Conservation (phyloP, 345 rosid species). For the Mangifera indica region DNA sequence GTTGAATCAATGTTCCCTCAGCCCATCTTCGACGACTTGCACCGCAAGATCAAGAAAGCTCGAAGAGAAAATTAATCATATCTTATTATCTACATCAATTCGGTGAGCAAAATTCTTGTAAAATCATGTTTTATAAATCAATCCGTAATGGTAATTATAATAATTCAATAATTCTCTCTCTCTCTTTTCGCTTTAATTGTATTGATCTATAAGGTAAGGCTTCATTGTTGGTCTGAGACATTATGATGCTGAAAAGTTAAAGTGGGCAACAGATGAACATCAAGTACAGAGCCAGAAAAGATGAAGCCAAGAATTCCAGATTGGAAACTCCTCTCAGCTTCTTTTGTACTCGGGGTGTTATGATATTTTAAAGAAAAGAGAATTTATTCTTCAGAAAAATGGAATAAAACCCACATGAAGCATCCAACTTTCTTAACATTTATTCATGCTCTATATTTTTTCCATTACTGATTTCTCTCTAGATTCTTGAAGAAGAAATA, state of each 20-base stretch:
- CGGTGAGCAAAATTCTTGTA: conserved; percentile 12
- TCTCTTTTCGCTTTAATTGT: neutral
- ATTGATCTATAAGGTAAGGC: neutral
- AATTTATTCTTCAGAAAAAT: conserved; percentile 15
- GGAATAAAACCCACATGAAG: conserved; percentile 6
- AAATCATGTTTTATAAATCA: conserved; percentile 1
- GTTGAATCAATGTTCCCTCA: conserved; percentile 43
- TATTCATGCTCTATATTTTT: neutral
- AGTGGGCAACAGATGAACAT: conserved; percentile 13
- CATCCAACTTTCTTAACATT: neutral
- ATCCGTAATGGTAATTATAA: neutral
- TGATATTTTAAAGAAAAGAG: conserved; percentile 18
- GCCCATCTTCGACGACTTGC: conserved; percentile 24
- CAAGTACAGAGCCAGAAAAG: conserved; percentile 20
- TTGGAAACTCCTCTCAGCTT: conserved; percentile 10
- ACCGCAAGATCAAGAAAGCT: conserved; percentile 57
- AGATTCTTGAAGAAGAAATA: conserved; percentile 6
- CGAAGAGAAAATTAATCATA: conserved; percentile 26
- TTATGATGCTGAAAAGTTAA: conserved; percentile 27
- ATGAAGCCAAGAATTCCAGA: conserved; percentile 8
- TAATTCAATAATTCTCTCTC: too few species aligned
- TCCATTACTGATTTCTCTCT: neutral
- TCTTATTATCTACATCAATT: neutral
- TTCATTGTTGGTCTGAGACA: conserved; percentile 4
- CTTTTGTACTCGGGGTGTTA: conserved; percentile 41